Percentiles rank a stretch among this genome's conserved stretches.
Evolutionary conservation across 129 eudicot genomes (phyloP).

Genomic region (Tagetes patula): DNA sequence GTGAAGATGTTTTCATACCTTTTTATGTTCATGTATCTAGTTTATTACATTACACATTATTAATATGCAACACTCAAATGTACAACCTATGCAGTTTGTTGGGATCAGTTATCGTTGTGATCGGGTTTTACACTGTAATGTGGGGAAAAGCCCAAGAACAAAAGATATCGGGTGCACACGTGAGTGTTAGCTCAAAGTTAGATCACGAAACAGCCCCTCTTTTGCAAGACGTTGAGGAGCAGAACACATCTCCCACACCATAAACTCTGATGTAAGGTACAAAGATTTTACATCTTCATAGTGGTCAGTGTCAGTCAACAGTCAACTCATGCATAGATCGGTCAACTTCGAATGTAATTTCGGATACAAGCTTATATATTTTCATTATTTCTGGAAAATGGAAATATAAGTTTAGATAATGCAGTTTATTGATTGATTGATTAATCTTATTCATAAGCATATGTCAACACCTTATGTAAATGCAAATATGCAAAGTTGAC

Average conservation of each 20-base stretch:
- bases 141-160: conserved; percentile 83
- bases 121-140: conserved; percentile 84
- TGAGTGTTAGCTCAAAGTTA: conserved; percentile 21
- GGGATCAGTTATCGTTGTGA: conserved; percentile 61
- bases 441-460: conserved; percentile 4
- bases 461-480: conserved; percentile 13
- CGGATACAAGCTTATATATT: neutral
- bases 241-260: conserved; percentile 12
- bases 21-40: conserved; percentile 1
- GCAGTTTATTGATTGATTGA: neutral
- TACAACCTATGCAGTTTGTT: conserved; percentile 53
- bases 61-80: neutral
- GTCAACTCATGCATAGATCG: neutral
- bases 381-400: neutral
- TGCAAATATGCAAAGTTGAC: neutral
- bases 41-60: conserved; percentile 4
- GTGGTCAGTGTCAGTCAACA: neutral
- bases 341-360: conserved; percentile 5
- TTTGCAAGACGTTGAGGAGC: conserved; percentile 42
- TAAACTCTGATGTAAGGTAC: neutral
- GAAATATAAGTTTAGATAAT: neutral
- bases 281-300: neutral
- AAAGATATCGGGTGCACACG: conserved; percentile 22
- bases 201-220: conserved; percentile 40
- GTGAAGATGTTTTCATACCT: conserved; percentile 30